Evolutionary conservation across 2,329 filamentous ascomycete species (phyloP), one percentile per base, ranked within the genome.

Genomic region (Paecilomyces dactylethromorphus): DNA sequence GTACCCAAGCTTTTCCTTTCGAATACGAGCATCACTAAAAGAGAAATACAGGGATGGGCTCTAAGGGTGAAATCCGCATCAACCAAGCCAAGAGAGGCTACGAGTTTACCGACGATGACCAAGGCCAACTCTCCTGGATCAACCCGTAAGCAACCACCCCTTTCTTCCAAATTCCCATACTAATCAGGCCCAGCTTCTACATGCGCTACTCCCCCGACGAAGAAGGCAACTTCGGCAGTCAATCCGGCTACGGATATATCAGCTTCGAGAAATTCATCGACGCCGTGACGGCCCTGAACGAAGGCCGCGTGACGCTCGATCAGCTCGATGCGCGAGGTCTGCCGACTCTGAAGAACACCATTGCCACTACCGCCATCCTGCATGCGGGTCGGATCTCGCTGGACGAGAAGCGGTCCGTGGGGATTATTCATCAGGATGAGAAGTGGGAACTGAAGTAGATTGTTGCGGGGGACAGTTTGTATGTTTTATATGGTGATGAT

Each of bases 261-360:
- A 94, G 89, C 21, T 92, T 97, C 69, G 92, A 97, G 79, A 97
- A 97, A 78, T 97, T 97, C 75, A 87, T 97, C 55, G 91, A 97
- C 72, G 92, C 88, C 12, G 91, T 91, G 71, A 86, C 86, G 52
- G 84, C 86, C 5, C 80, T 97, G 56, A 95, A 94, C 69, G 85
- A 89, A 31, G 89, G 90, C 22, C 81, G 82, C 51, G 80, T 87
- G 54, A 90, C 84, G 55, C 81, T 93, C 1, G 87, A 87, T 26
- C 87, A 92, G 63, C 81, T 97, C 32, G 92, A 97, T 67, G 82
- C 82, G 65, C 87, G 92, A 68, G 88, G 89, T 0, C 75, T 97
- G 63, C 92, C 92, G 0, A 97, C 93, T 11, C 77, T 97, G 65
- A 85, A 82, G 71, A 97, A 97, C 74, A 97, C 92, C 0, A 87